Evolutionary conservation across 2,329 filamentous ascomycete species (phyloP), one percentile per base, ranked within the genome.

Genomic region (Penicillium janthinellum): DNA sequence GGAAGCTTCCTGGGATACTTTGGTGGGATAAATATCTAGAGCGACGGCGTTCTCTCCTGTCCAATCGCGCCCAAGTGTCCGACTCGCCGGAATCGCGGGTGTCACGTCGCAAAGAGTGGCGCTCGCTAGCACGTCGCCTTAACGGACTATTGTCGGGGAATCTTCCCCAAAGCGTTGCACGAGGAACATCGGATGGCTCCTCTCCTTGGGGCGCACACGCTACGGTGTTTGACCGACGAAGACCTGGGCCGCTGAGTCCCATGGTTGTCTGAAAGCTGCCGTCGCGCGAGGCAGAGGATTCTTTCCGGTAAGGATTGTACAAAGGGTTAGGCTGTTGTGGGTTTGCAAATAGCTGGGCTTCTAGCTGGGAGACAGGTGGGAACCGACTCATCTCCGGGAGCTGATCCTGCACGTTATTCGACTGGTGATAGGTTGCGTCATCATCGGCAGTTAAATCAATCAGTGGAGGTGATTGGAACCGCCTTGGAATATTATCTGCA

Each of bases 341-440:
- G 14, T 64, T 66, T 35, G 72, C 67, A 31, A 74, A 51, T 35
- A 72, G 63, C 47, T 74, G 73, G 6, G 75, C 74, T 55, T 77
- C 74, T n/a, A 72, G 56, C 48, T 77, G 75, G 28, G 74, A 77
- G 25, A 77, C 70, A 34, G 75, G 75, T 28, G 75, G 75, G 54
- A 76, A 77, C 10, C 67, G 70, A 22, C 61, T 60, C 48, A 74
- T 71, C 45, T 70, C 67, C 14, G 58, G 59, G 15, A 70, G 58
- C 52, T 57, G 42, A 11, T 62, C 62, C 28, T 64, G 63, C 12
- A 55, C 38, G 39, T 44, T 39, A 75, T 76, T 28, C 67, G 73
- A 20, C 37, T 53, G 49, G 71, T 44, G 67, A 22, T 69, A 63
- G 59, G 74, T 72, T 52, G 73, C 69, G 35, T 70, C 48, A 22